Conservation (phyloP, 208 protist species). For the Wallacemonas sp. region DNA sequence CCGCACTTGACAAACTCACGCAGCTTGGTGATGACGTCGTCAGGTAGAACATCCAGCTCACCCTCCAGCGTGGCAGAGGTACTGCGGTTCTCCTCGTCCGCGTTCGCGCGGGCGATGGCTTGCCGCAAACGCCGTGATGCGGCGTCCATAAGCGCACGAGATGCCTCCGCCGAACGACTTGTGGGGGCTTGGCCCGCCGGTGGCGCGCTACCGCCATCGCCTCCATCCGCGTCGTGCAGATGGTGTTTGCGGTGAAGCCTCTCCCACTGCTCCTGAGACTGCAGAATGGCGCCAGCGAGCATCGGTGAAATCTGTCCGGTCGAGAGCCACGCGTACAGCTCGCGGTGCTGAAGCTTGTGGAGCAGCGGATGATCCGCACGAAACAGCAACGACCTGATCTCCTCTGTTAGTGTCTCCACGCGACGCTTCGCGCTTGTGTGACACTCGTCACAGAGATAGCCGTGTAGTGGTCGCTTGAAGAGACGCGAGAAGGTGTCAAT, state of each 20-base stretch:
- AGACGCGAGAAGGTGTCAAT: constrained; percentile 82
- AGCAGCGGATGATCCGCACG: constrained; percentile 61
- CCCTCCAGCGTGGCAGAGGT: constrained; percentile 13
- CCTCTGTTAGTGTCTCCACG: constrained; percentile 59
- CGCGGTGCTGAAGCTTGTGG: constrained; percentile 20
- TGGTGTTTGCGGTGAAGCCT: not conserved
- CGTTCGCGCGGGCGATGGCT: constrained; percentile 8
- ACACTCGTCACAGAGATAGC: constrained; percentile 78
- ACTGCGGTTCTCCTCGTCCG: not conserved
- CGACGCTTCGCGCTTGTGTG: constrained; percentile 58
- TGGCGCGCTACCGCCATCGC: not conserved
- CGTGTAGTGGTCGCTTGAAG: constrained; percentile 75
- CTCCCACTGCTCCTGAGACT: constrained; percentile 9
- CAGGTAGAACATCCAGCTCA: constrained; percentile 25
- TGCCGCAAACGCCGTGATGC: not conserved
- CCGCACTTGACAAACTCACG: constrained; percentile 52
- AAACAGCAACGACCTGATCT: constrained; percentile 67
- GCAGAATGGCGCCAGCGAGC: constrained; percentile 1
- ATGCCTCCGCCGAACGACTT: no score
- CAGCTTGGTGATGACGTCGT: constrained; percentile 42
- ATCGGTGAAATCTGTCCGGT: constrained; percentile 4
- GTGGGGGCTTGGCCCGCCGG: no score
- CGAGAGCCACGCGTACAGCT: constrained; percentile 9
- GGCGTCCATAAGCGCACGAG: no score
- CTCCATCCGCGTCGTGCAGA: not conserved